These are phyloP conservation scores for Meyerozyma guilliermondii DNA, from an alignment of 1,139 yeast species.

Conservation along the genomic window DNA sequence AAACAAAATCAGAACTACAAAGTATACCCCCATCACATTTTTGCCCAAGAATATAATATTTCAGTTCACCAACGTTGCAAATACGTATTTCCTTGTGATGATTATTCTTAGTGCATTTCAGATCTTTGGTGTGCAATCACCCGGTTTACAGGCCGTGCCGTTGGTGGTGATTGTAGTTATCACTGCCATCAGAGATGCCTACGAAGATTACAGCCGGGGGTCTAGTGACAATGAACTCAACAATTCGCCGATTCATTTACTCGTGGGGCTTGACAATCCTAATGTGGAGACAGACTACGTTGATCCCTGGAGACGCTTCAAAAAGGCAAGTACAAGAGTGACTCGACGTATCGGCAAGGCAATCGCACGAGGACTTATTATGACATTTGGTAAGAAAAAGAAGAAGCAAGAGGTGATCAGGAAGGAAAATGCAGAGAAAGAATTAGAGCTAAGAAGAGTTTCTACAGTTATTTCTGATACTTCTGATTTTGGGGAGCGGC, in stretches of 20 bases:
- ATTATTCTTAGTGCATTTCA: conserved; percentile 49
- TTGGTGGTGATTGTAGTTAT: conserved; percentile 52
- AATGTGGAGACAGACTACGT: conserved; percentile 46
- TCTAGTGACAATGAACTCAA: conserved; percentile 50
- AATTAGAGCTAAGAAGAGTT: conserved; percentile 29
- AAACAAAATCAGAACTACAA: conserved; percentile 56
- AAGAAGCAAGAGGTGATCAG: conserved; percentile 25
- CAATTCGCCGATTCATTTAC: conserved; percentile 70
- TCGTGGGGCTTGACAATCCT: conserved; percentile 52
- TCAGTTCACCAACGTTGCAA: conserved; percentile 54
- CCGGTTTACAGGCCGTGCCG: conserved; percentile 53
- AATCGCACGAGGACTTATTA: conserved; percentile 18
- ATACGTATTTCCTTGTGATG: conserved; percentile 47
- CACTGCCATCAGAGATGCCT: conserved; percentile 53
- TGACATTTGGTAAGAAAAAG: conserved; percentile 25
- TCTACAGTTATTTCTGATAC: conserved; percentile 39
- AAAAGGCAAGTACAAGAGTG: conserved; percentile 38
- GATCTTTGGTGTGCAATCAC: conserved; percentile 56
- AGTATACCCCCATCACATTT: conserved; percentile 52
- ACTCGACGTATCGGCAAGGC: conserved; percentile 15
- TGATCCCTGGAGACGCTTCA: conserved; percentile 57
- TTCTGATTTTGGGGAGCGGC: conserved; percentile 13
- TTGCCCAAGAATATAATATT: conserved; percentile 47
- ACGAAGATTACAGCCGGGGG: conserved; percentile 54
- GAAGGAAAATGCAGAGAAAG: conserved; percentile 22